Evolutionary conservation across 371 early-diverging fungal species (phyloP), one percentile per base, ranked within the genome.

Genomic region (Sporodiniella umbellata): DNA sequence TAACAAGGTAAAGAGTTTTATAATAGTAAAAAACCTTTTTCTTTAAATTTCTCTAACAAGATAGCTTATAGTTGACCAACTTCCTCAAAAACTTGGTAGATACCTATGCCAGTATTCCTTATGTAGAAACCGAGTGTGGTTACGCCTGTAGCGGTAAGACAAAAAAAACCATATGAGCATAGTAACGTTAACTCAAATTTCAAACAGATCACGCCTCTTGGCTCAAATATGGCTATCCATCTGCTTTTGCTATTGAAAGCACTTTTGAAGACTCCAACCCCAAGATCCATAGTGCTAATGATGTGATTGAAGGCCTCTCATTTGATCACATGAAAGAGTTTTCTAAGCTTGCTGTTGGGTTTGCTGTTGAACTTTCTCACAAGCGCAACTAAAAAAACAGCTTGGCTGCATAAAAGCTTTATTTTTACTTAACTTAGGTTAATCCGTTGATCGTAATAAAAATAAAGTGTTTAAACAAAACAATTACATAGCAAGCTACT

Each of bases 181-280:
- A 15, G 33, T 24, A 53, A 22, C 3, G 42, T 33, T 48, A 50
- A 35, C 37, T n/a, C n/a, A n/a, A 14, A 14, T 15, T 18, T 68
- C 78, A 28, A 10, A 28, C 86, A 54, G 95, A 97, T 69, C 95
- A 97, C 60, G 94, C 95, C 14, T 88, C 92, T 15, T 97, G 94
- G 94, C 80, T 78, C 54, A 84, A 88, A 59, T 81, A 81, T 21
- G 93, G 93, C 1, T 94, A 76, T 70, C 87, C 87, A 17, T 85
- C 94, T 21, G 88, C 89, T 4, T 93, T 94, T 56, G 78, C 90
- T 1, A 92, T 93, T 48, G 96, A 96, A 75, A 81, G 83, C 15
- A 76, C 71, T 11, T 84, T 88, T 60, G 74, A 81, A 12, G 87
- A 86, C 28, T 81, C 74, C 18, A 85, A 84, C 66, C 78, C 74